Evolutionary conservation across 192 early-diverging fungal genomes (phyloP), one percentile per base, ranked within the genome.

Genomic region (Kappamyces sp.): DNA sequence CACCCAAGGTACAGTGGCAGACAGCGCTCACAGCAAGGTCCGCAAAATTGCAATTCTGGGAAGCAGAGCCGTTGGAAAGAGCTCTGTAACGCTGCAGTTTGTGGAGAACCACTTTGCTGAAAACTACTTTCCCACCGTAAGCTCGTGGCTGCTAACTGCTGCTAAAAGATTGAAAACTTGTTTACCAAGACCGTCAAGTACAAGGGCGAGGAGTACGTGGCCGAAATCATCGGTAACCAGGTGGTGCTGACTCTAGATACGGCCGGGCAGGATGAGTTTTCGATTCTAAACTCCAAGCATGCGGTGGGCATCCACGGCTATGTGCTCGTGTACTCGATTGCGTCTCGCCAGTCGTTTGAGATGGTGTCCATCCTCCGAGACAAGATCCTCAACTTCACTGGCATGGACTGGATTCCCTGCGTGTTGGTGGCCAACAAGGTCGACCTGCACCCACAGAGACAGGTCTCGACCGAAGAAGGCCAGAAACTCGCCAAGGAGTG

Each of bases 191-290:
- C 84, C 57, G 83, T 98, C 54, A 81, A 81, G 48, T 83, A 88
- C 55, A 74, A 75, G 65, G 84, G 66, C 43, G 55, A 81, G 89
- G 91, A 96, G 68, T 94, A 92, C 55, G 80, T 78, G 39, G 79
- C 86, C 38, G 89, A 89, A 53, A 93, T 98, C 49, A 88, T 91
- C 61, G 22, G 22, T 22, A 91, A 96, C 66, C 94, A 92, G 57
- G 81, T 79, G 37, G 78, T 86, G 35, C 90, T 89, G 57, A 95
- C 96, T 47, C 88, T 91, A 61, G 96, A 98, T 66, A 96, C 96
- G 5, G 91, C 96, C 5, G 96, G 96, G 51, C 93, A 95, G 80
- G 66, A 98, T 70, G 96, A 98, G 72, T 91, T 85, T 49, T 94
- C 96, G 38, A 86, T 95, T 47, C 71, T 98, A 52, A 94, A 90